These are phyloP conservation scores for Sporobolomyces pararoseus DNA, from an alignment of 768 basidiomycete species.

Conservation along the genomic window DNA sequence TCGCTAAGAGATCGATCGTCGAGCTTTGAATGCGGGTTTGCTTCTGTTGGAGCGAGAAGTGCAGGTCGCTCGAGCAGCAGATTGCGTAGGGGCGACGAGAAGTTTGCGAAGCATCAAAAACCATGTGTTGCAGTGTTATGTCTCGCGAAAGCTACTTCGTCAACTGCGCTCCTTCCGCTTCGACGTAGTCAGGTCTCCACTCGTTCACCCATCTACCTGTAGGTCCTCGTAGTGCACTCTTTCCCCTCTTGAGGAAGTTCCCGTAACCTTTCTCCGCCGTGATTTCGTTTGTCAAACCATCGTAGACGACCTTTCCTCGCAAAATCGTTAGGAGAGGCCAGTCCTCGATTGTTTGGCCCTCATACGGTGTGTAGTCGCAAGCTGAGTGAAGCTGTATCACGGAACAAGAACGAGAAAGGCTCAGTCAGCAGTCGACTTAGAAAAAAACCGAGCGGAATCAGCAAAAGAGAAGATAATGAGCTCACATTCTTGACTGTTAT, in stretches of 20 bases:
- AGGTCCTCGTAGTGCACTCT: conserved; percentile 33
- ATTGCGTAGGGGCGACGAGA: no score
- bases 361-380: conserved; percentile 51
- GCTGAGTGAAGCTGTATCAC: conserved; percentile 36
- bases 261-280: conserved; percentile 18
- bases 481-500: conserved; percentile 47
- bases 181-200: conserved; percentile 38
- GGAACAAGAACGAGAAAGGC: no score
- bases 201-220: conserved; percentile 33
- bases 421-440: not conserved
- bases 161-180: not conserved
- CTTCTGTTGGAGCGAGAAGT: no score
- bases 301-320: conserved; percentile 39
- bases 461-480: conserved; percentile 2
- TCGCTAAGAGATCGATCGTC: no score
- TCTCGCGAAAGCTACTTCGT: no score
- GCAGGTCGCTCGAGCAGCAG: no score
- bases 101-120: no score
- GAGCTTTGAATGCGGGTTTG: no score
- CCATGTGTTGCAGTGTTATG: no score
- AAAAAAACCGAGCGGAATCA: no score
- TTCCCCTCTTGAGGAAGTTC: conserved; percentile 35
- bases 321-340: conserved; percentile 48
- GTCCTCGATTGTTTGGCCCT: conserved; percentile 48
- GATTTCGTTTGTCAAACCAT: conserved; percentile 30